Evolutionary conservation across 345 rosid genomes (phyloP).

Genomic region (Clarkia xantiana): DNA sequence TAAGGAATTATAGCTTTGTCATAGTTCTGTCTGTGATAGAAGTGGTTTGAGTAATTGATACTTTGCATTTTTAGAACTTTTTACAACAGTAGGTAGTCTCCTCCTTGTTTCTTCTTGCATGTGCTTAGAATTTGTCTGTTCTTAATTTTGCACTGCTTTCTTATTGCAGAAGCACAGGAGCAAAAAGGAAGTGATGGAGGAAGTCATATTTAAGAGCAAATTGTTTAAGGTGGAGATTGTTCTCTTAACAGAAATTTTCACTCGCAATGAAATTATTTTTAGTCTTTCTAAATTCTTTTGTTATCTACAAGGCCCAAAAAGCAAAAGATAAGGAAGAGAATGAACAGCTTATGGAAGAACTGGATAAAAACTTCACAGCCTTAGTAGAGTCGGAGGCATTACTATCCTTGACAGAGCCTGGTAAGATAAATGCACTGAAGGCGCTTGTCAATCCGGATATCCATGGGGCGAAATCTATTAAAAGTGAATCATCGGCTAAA

Average conservation of each 20-base stretch:
- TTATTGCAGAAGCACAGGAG: constrained; percentile 55
- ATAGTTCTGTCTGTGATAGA: neutral
- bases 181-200: constrained; percentile 84
- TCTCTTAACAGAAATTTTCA: neutral
- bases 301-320: constrained; percentile 55
- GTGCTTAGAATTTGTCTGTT: constrained; percentile 1
- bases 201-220: constrained; percentile 91
- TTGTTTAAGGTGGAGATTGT: constrained; percentile 58
- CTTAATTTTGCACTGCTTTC: constrained; percentile 1
- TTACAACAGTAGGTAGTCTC: neutral
- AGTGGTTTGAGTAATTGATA: neutral
- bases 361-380: constrained; percentile 60
- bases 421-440: constrained; percentile 46
- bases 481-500: constrained; percentile 13
- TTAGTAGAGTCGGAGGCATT: constrained; percentile 47
- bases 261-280: constrained; percentile 1
- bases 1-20: no score
- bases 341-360: constrained; percentile 57
- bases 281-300: neutral
- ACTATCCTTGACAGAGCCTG: constrained; percentile 48
- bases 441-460: constrained; percentile 31
- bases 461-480: constrained; percentile 22
- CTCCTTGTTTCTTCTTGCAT: neutral
- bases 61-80: neutral
- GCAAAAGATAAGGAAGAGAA: constrained; percentile 80